Evolutionary conservation across 1,284 basidiomycete genomes (phyloP), one percentile per base, ranked within the genome.

Genomic region (Ustilago vetiveriae): DNA sequence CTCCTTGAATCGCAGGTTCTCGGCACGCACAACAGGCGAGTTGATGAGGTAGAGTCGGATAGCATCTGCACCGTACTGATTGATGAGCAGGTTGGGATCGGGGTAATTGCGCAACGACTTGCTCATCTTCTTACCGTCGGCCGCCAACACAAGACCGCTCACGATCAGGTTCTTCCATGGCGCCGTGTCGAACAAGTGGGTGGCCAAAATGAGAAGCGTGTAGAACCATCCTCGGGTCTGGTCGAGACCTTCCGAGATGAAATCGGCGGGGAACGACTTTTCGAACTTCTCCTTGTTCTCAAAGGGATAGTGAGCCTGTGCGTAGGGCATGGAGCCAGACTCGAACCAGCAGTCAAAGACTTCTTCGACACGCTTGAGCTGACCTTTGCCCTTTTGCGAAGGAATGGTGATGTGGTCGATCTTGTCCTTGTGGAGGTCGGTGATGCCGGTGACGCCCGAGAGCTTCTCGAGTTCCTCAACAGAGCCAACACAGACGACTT

Each of bases 301-400:
- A 82, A 98, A 98, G 8, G 96, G 96, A 85, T 96, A 98, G 84
- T 99, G 96, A 13, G 89, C 87, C 81, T 98, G 95, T 2, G 94
- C 96, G 80, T 96, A 99, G 4, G 96, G 96, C 96, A 99, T 99
- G 80, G 94, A 95, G 84, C 96, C 96, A 7, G 95, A 98, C 85
- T 99, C 96, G 82, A 99, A 98, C 96, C 96, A 99, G 82, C 96
- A 99, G 83, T 99, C 96, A 82, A 99, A 98, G 27, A 99, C 94
- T 83, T 98, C 96, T 63, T 97, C 92, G 17, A 98, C 87, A 58
- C 95, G 89, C 83, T 88, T 92, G 38, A 99, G 85, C 19, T 84
- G 83, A 19, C 95, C 96, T 80, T 94, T 96, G 66, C 94, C 95
- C 82, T 89, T 84, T 80, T 90, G 86, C 29, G 94, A 97, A 5